Base-by-base conservation (phyloP, 805 yeast genomes). In the Schizosaccharomyces octosporus region DNA sequence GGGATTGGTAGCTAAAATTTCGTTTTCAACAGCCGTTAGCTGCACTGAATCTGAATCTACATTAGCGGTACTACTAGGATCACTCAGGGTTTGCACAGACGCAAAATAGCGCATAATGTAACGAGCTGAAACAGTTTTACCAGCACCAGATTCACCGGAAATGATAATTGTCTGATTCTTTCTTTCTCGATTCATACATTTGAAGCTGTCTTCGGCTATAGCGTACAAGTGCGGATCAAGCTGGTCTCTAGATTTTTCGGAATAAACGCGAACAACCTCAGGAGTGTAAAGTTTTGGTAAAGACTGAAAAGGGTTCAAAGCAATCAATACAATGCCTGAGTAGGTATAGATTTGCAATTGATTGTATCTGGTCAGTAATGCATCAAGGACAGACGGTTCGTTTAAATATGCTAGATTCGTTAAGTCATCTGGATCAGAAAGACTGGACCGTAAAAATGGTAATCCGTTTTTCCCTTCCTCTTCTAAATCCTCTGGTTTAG, bases 91-190 rank as follows among this genome's bases (percentile, higher is more conserved):
- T 63, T 90, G 97, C 17, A 90, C 97, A 19, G 95, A 83, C 3
- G 97, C 97, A 71, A 90, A 89, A 72, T 89, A 90, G 72, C 97
- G 81, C 97, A 90, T 90, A 65, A 90, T 90, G 72, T 86, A 90
- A 71, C 90, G 90, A 48, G 98, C 98, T 64, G 93, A 83, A 54
- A 90, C 97, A 4, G 97, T 93, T 69, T 90, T 93, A 72, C 98
- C 98, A 36, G 98, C 97, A 72, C 98, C 98, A 5, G 95, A 86
- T 73, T 90, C 98, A 73, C 98, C 98, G 67, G 89, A 82, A 19
- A 90, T 97, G 19, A 90, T 96, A 64, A 90, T 89, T 1, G 98
- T 90, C 74, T 90, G 98, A 74, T 90, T 89, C 67, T 81, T 78
- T 51, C 79, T 75, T 67, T 87, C 94, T 59, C 83, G 78, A 68